A percentile compares a stretch with the other conserved stretches of the same genome.
Conservation (phyloP, 2,329 filamentous ascomycete genomes). For the Penicillium expansum region DNA sequence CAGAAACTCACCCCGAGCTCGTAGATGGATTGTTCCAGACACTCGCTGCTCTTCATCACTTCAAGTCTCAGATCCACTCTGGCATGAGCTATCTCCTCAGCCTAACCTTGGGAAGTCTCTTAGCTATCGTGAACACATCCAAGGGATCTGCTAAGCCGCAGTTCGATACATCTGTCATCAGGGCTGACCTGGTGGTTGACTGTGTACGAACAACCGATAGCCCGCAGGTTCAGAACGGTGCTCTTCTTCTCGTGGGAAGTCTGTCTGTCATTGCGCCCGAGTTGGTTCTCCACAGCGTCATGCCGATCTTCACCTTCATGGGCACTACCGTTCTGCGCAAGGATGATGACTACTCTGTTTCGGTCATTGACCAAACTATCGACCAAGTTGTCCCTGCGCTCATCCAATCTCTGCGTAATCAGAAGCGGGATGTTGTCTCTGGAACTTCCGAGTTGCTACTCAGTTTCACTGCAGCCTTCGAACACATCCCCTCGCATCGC, state of each 20-base stretch:
- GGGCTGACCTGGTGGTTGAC: conserved; percentile 87
- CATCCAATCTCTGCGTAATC: conserved; percentile 76
- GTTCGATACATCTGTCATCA: conserved; percentile 75
- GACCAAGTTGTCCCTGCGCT: conserved; percentile 90
- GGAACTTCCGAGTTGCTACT: conserved; percentile 87
- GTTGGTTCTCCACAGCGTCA: conserved; percentile 90
- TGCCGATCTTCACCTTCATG: conserved; percentile 99
- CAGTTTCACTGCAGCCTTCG: conserved; percentile 93
- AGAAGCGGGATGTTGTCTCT: conserved; percentile 72
- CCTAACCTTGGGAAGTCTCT: conserved; percentile 74
- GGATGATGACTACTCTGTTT: conserved; percentile 93
- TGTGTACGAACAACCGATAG: conserved; percentile 90
- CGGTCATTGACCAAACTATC: conserved; percentile 92
- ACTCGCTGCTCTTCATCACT: conserved; percentile 82
- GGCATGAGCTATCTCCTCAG: conserved; percentile 89
- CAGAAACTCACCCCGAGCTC: conserved; percentile 70
- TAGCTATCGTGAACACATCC: conserved; percentile 78
- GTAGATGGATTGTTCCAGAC: conserved; percentile 77
- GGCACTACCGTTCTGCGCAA: conserved; percentile 85
- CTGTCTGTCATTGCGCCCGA: conserved; percentile 86
- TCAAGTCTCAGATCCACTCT: conserved; percentile 75
- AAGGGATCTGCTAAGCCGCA: conserved; percentile 50
- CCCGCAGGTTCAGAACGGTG: conserved; percentile 89
- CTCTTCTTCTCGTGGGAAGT: conserved; percentile 80
- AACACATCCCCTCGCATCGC: conserved; percentile 88